phyloP scores from a whole-genome alignment of 805 yeast species.

The Candida morakotiae region DNA sequence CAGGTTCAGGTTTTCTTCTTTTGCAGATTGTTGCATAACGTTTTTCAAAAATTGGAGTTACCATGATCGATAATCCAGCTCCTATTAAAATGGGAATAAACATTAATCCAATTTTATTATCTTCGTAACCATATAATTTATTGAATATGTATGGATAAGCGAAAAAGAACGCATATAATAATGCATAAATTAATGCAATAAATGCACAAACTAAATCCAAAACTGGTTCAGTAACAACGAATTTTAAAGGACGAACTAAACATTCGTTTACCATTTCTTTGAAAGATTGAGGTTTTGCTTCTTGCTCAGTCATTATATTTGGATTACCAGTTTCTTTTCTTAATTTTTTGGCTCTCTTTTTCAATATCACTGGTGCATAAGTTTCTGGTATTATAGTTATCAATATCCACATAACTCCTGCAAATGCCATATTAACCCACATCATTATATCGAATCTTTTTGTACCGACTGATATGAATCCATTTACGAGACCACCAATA shows the following conservation, averaged over 20 bases:
- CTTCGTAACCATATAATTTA: slow-evolving; percentile 71
- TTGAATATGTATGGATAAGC: slow-evolving; percentile 89
- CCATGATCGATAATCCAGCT: slow-evolving; percentile 64
- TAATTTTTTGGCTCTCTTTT: slow-evolving; percentile 57
- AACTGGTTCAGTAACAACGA: slow-evolving; percentile 78
- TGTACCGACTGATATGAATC: slow-evolving; percentile 76
- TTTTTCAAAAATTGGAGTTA: slow-evolving; percentile 74
- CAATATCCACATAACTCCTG: slow-evolving; percentile 76
- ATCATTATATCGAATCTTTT: slow-evolving; percentile 64
- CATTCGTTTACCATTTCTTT: slow-evolving; percentile 69
- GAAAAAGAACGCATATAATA: slow-evolving; percentile 88
- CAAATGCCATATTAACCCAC: slow-evolving; percentile 92
- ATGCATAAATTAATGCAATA: slow-evolving; percentile 85
- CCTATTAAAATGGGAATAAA: slow-evolving; percentile 88
- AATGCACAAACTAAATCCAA: slow-evolving; percentile 78
- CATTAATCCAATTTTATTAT: slow-evolving; percentile 81
- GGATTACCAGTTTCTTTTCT: slow-evolving; percentile 79
- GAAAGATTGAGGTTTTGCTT: slow-evolving; percentile 70
- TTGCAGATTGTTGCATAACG: slow-evolving; percentile 50
- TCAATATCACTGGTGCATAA: slow-evolving; percentile 76
- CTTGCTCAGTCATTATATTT: slow-evolving; percentile 89
- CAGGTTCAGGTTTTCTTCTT: slow-evolving; percentile 65
- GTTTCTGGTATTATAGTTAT: slow-evolving; percentile 80
- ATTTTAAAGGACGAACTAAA: slow-evolving; percentile 74
- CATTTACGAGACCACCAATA: slow-evolving; percentile 82